phyloP scores from a whole-genome alignment of 2,329 filamentous ascomycete genomes.

The Cadophora sp. region DNA sequence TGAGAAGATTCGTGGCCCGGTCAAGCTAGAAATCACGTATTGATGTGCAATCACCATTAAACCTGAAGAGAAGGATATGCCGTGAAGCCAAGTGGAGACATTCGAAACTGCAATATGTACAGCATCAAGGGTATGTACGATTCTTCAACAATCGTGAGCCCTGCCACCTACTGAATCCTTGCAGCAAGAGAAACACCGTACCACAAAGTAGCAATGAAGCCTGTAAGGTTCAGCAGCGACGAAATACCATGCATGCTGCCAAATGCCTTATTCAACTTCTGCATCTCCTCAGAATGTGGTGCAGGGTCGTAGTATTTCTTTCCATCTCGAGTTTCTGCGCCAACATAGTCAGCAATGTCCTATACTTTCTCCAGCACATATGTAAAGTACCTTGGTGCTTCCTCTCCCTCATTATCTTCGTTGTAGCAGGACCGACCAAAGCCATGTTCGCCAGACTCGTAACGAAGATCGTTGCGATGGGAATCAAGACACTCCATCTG shows the following conservation, averaged over 20 bases:
- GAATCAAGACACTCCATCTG: constrained; percentile 68
- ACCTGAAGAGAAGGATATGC: neutral
- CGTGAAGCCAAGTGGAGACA: neutral
- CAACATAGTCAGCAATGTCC: neutral
- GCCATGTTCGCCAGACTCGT: constrained; percentile 74
- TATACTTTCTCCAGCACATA: neutral
- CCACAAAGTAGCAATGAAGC: constrained; percentile 71
- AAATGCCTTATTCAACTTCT: constrained; percentile 79
- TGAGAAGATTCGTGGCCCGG: neutral
- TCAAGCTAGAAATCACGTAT: neutral
- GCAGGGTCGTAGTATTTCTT: constrained; percentile 83
- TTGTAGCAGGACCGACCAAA: constrained; percentile 77
- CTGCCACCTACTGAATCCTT: constrained; percentile 37
- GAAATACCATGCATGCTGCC: constrained; percentile 81
- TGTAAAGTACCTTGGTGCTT: constrained; percentile 75
- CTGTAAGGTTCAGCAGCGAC: constrained; percentile 77
- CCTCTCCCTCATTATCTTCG: constrained; percentile 74
- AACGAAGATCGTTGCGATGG: constrained; percentile 73
- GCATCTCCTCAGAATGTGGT: constrained; percentile 87
- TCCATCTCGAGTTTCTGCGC: constrained; percentile 79
- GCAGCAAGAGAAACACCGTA: constrained; percentile 75
- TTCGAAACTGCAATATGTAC: neutral
- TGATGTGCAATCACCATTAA: too few species aligned
- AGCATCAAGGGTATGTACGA: neutral
- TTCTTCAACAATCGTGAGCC: neutral